A percentile compares a stretch with the other conserved stretches of the same genome.
These are phyloP conservation scores for Podospora fimiseda DNA, from an alignment of 495 filamentous ascomycete genomes.

Conservation along the genomic window DNA sequence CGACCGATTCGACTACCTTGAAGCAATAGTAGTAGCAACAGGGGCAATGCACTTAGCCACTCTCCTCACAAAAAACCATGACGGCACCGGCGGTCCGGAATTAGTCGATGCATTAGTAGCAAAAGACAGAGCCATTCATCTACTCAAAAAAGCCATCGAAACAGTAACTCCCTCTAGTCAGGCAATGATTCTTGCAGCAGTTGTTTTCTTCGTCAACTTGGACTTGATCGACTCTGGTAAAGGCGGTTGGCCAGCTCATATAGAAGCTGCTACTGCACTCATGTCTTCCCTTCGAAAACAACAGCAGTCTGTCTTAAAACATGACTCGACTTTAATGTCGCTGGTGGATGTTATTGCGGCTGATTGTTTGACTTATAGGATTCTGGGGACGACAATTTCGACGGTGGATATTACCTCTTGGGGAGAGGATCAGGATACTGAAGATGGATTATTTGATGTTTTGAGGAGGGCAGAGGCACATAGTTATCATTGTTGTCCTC, in stretches of 20 bases:
- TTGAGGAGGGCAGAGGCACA: conserved; percentile 37
- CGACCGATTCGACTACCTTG: conserved; percentile 36
- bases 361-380: conserved; percentile 41
- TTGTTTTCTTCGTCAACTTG: conserved; percentile 53
- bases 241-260: conserved; percentile 49
- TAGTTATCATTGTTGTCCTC: conserved; percentile 43
- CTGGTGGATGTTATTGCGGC: conserved; percentile 36
- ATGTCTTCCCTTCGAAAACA: conserved; percentile 26
- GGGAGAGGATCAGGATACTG: conserved; percentile 2
- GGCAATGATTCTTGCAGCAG: conserved; percentile 41
- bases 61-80: conserved; percentile 21
- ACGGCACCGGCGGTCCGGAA: conserved; percentile 17
- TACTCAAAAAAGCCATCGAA: conserved; percentile 32
- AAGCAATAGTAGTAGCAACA: conserved; percentile 47
- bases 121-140: conserved; percentile 43
- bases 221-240: conserved; percentile 52
- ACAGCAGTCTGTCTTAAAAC: conserved; percentile 5
- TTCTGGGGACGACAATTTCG: conserved; percentile 31
- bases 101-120: conserved; percentile 45
- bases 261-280: conserved; percentile 43
- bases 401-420: conserved; percentile 7
- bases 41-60: conserved; percentile 50
- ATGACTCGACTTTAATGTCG: conserved; percentile 20
- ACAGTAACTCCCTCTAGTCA: conserved; percentile 26
- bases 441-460: conserved; percentile 28